Evolutionary conservation across 179 eudicot genomes (phyloP).

Genomic region (Kewa caespitosa): DNA sequence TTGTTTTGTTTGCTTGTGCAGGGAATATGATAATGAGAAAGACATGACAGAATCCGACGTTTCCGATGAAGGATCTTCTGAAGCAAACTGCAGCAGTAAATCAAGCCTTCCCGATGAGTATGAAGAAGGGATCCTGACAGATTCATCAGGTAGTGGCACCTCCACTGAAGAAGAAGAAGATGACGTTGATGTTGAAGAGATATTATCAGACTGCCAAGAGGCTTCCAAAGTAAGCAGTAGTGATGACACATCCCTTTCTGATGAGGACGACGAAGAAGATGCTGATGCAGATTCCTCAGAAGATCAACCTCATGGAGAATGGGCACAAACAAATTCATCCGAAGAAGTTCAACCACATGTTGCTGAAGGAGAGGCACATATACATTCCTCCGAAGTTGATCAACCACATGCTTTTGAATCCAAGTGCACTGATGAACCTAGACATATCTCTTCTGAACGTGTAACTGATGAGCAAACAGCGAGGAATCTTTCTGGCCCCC

Average conservation of each 20-base stretch:
- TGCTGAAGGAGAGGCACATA: too few species aligned
- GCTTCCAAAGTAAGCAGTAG: neutral
- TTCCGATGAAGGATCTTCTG: neutral
- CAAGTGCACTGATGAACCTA: neutral
- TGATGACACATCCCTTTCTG: neutral
- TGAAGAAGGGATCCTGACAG: constrained; percentile 14
- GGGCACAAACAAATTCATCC: constrained; percentile 1
- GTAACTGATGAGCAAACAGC: neutral
- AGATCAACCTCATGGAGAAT: neutral
- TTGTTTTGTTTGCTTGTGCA: neutral
- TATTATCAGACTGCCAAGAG: constrained; percentile 6
- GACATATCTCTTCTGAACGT: neutral
- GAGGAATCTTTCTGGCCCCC: neutral
- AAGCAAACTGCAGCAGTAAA: neutral
- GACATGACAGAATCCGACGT: neutral
- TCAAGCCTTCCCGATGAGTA: neutral
- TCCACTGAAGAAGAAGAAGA: neutral
- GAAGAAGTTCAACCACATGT: too few species aligned
- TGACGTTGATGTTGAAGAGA: constrained; percentile 5
- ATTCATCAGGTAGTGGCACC: constrained; percentile 6
- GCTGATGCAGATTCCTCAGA: neutral
- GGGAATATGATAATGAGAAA: constrained; percentile 6
- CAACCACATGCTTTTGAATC: too few species aligned
- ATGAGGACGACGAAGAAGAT: neutral
- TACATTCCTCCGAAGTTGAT: too few species aligned